Base-by-base conservation (phyloP, 1,139 yeast species). In the Suhomyces atakaporum region DNA sequence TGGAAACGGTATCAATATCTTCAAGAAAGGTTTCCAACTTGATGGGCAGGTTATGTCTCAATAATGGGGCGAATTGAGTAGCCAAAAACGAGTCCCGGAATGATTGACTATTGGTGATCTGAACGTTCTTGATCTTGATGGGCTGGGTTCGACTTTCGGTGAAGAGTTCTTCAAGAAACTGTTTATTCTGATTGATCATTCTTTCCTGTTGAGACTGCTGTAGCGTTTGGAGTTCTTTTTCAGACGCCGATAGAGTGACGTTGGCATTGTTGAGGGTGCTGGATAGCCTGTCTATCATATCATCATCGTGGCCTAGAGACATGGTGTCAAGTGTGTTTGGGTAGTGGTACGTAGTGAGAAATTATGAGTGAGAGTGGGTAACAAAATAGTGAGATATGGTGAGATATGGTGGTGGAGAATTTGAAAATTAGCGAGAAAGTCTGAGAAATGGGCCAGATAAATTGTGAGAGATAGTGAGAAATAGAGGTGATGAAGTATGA, bases 11-110 rank as follows among this genome's bases (percentile, higher is more conserved):
- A 40, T 79, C 84, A 5, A 78, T 51, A 14, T 62, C 60, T 1
- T 44, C 24, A 16, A 77, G 51, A 18, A 77, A 62, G 4, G 58
- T 52, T 12, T 56, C 51, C 21, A 79, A 54, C 4, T 75, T 70
- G 12, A 54, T 35, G 3, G 58, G 46, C 9, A 57, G 51, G 23
- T 29, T 50, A 9, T 60, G 52, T 2, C 37, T 36, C 24, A 81
- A 59, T 33, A 84, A 56, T 1, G 87, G 85, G 14, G 57, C 55
- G 25, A 85, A 59, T 48, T 84, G 92, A 4, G 64, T 54, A 18
- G 62, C 56, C 6, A 84, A 54, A 49, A 84, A 81, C 0, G 63
- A 35, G 35, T 72, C 69, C 23, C 90, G 63, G 45, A 73, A 76
- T 13, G 62, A 62, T 33, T 71, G 71, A 9, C 77, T 71, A 26